Conservation (phyloP, 129 eudicot genomes). For the Flaveria brownii region DNA sequence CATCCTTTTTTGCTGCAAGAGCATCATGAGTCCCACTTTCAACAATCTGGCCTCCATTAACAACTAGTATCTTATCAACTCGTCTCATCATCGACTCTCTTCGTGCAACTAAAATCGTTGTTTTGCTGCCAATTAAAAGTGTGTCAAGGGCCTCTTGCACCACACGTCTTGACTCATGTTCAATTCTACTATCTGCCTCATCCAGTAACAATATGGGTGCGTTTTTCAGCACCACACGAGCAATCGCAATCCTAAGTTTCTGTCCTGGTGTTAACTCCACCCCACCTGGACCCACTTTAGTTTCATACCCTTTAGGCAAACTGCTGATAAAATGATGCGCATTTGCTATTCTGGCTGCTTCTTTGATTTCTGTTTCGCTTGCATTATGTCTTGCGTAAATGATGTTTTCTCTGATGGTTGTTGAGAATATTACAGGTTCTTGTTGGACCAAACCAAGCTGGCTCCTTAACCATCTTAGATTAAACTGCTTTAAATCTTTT, state of each 20-base stretch:
- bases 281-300: constrained; percentile 55
- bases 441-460: constrained; percentile 64
- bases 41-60: constrained; percentile 62
- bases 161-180: constrained; percentile 56
- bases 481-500: constrained; percentile 46
- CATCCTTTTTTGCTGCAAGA: constrained; percentile 39
- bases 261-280: constrained; percentile 60
- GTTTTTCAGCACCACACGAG: constrained; percentile 62
- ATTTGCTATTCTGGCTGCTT: constrained; percentile 67
- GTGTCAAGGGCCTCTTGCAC: constrained; percentile 72
- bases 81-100: constrained; percentile 63
- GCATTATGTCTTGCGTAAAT: constrained; percentile 51
- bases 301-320: constrained; percentile 66
- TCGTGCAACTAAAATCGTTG: constrained; percentile 60
- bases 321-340: constrained; percentile 69
- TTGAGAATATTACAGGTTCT: constrained; percentile 63
- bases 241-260: constrained; percentile 56
- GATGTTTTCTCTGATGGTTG: constrained; percentile 68
- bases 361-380: constrained; percentile 62
- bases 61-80: constrained; percentile 60
- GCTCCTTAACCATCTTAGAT: constrained; percentile 65
- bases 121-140: constrained; percentile 57
- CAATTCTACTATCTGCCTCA: constrained; percentile 53
- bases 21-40: constrained; percentile 66
- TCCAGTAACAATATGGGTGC: constrained; percentile 66